Percentiles rank a stretch among this genome's conserved stretches.
These are phyloP conservation scores for Aphanomyces cochlioides DNA, from an alignment of 352 stramenopile species.

Conservation along the genomic window DNA sequence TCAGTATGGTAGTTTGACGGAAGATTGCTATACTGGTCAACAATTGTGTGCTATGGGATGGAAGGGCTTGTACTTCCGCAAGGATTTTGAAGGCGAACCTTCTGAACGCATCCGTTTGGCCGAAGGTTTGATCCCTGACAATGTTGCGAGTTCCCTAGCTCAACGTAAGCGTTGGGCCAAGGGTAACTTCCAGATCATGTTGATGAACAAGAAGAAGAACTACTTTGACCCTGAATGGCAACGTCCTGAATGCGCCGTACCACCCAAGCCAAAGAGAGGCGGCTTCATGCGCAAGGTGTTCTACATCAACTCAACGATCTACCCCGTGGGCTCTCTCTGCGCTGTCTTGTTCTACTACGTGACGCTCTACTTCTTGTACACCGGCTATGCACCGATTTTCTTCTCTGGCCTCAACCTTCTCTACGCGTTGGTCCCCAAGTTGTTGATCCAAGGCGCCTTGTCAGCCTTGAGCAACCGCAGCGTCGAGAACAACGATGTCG, in stretches of 20 bases:
- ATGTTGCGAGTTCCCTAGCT: conserved; percentile 64
- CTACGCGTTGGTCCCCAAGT: conserved; percentile 61
- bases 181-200: conserved; percentile 76
- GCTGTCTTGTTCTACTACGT: conserved; percentile 83
- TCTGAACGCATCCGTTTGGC: conserved; percentile 69
- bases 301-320: conserved; percentile 80
- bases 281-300: conserved; percentile 82
- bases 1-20: conserved; percentile 79
- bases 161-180: conserved; percentile 82
- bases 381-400: conserved; percentile 76
- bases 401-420: conserved; percentile 65
- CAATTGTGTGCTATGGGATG: conserved; percentile 73
- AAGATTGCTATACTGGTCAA: conserved; percentile 79
- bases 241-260: conserved; percentile 57
- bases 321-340: conserved; percentile 69
- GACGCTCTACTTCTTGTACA: conserved; percentile 84
- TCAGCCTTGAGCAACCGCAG: conserved; percentile 68
- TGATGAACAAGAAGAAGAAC: conserved; percentile 85
- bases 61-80: conserved; percentile 84
- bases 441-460: conserved; percentile 69
- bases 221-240: conserved; percentile 78
- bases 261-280: conserved; percentile 75
- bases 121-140: conserved; percentile 73
- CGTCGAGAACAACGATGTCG: conserved; percentile 77
- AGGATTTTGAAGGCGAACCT: conserved; percentile 81